phyloP scores from a whole-genome alignment of 345 rosid genomes.

The Triadica sebifera region DNA sequence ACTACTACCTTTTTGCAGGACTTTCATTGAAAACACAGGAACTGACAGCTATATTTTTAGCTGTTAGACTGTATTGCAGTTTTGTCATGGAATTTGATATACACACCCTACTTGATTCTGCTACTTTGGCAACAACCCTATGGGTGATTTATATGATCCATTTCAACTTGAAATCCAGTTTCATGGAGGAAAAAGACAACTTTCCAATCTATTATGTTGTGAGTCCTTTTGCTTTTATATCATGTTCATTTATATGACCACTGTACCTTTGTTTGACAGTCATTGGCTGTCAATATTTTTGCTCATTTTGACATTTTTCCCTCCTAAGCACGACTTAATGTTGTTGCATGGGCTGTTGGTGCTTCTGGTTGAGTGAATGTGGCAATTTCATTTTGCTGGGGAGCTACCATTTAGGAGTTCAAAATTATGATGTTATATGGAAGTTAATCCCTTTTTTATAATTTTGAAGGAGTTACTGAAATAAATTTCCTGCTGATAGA shows the following conservation, averaged over 20 bases:
- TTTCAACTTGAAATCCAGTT: conserved; percentile 78
- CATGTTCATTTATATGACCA: too few species aligned
- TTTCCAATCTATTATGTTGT: conserved; percentile 93
- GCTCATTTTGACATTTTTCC: neutral
- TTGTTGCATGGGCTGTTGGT: neutral
- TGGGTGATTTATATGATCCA: conserved; percentile 99
- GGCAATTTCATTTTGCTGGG: neutral
- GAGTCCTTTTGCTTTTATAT: conserved; percentile 19
- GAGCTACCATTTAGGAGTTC: neutral
- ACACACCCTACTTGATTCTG: conserved; percentile 88
- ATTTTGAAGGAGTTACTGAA: neutral
- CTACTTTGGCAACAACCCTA: conserved; percentile 81
- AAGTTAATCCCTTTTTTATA: neutral
- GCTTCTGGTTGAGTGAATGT: neutral
- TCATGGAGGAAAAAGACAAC: conserved; percentile 95
- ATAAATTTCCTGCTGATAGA: neutral
- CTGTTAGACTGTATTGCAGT: conserved; percentile 90
- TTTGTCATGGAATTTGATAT: conserved; percentile 98
- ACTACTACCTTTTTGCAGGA: conserved; percentile 49
- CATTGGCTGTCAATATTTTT: neutral
- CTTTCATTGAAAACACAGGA: conserved; percentile 94
- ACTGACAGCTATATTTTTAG: conserved; percentile 86
- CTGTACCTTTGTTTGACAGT: neutral
- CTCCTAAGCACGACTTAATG: neutral
- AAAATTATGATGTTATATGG: too few species aligned